Conservation (phyloP, 768 basidiomycete genomes). For the Daedalea quercina region DNA sequence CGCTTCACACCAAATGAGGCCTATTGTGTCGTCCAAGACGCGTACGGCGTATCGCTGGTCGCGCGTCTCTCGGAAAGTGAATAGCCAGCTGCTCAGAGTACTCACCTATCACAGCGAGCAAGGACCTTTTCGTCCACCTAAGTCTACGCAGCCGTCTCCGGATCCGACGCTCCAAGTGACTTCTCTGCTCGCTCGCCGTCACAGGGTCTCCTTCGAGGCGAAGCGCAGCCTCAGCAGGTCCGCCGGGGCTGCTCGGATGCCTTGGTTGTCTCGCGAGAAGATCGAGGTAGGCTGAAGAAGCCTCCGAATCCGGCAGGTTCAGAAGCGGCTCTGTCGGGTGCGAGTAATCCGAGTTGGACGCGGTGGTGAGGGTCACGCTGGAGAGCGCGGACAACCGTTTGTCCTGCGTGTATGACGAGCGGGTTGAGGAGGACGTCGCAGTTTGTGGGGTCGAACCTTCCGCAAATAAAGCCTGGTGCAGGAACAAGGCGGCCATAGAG, state of each 20-base stretch:
- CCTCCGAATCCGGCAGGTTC: conserved; percentile 17
- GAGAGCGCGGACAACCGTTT: conserved; percentile 25
- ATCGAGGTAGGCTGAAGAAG: conserved; percentile 28
- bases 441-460: background rate
- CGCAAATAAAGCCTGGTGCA: conserved; percentile 48
- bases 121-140: conserved; percentile 19
- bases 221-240: conserved; percentile 24
- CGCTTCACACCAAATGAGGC: background rate
- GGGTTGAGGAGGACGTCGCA: background rate
- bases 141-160: conserved; percentile 30
- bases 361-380: conserved; percentile 20
- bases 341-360: conserved; percentile 22
- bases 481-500: conserved; percentile 51
- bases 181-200: conserved; percentile 25
- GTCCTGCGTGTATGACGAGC: background rate
- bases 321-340: conserved; percentile 26
- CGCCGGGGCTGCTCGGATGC: conserved; percentile 33
- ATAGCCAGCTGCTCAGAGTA: background rate
- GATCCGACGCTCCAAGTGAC: conserved; percentile 19
- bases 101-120: conserved; percentile 34
- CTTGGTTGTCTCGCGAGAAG: conserved; percentile 31
- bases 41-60: background rate
- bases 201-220: conserved; percentile 26
- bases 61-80: no score
- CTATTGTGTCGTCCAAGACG: no score